Percentiles rank a stretch among this genome's conserved stretches.
Evolutionary conservation across 2,329 filamentous ascomycete genomes (phyloP).

Genomic region (Thelonectria rubi): DNA sequence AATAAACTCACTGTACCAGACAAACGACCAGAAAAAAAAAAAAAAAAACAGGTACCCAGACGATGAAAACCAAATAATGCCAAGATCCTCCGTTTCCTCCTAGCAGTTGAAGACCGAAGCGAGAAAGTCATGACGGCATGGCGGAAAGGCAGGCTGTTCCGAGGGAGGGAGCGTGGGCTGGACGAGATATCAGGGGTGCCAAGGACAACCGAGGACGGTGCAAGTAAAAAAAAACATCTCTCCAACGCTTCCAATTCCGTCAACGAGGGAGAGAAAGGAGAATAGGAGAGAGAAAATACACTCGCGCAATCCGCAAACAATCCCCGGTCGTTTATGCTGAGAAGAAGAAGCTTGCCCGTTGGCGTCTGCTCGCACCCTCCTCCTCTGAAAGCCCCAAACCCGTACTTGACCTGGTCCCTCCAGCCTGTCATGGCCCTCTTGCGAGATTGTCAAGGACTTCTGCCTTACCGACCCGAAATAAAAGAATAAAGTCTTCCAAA

Average conservation of each 20-base stretch:
- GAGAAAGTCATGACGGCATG: conserved; percentile 18
- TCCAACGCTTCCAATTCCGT: conserved; percentile 16
- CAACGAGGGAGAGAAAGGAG: conserved; percentile 19
- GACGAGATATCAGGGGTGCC: conserved; percentile 8
- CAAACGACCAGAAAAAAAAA: conserved; percentile 9
- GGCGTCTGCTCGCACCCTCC: conserved; percentile 20
- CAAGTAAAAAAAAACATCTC: conserved; percentile 22
- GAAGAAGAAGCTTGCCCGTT: conserved; percentile 31
- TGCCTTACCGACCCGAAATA: conserved; percentile 23
- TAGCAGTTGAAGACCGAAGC: conserved; percentile 13
- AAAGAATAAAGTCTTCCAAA: conserved; percentile 29
- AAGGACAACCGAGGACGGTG: conserved; percentile 7
- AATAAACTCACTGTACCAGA: conserved; percentile 17
- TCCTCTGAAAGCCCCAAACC: conserved; percentile 25
- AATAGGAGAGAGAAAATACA: conserved; percentile 37
- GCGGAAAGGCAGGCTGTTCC: conserved; percentile 24
- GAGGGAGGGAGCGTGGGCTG: conserved; percentile 2
- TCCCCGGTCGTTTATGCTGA: conserved; percentile 24
- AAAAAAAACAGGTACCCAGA: conserved; percentile 6
- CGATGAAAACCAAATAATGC: conserved; percentile 21
- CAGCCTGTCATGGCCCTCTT: conserved; percentile 21
- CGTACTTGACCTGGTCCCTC: conserved; percentile 17
- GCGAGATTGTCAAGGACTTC: conserved; percentile 17
- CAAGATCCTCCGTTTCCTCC: conserved; percentile 14
- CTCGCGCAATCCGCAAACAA: conserved; percentile 30